Conservation (phyloP, 768 basidiomycete species). For the Leccinum uliginosum region DNA sequence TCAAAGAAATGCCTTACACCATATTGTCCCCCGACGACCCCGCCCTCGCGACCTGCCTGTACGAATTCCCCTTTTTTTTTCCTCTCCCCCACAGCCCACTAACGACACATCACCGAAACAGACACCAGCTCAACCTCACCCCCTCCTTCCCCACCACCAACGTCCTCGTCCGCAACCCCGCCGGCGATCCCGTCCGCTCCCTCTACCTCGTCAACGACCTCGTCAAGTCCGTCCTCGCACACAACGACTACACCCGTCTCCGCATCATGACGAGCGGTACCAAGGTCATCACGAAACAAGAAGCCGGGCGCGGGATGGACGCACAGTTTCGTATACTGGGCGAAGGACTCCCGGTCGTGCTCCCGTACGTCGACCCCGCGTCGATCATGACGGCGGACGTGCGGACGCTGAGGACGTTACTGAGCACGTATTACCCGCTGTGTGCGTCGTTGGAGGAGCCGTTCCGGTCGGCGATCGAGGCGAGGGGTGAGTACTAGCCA, state of each 20-base stretch:
- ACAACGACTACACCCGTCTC: slow-evolving; percentile 81
- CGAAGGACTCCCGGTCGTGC: slow-evolving; percentile 78
- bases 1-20: slow-evolving; percentile 91
- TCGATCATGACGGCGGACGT: slow-evolving; percentile 59
- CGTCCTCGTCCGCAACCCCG: slow-evolving; percentile 84
- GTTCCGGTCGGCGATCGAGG: slow-evolving; percentile 52
- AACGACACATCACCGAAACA: slow-evolving; percentile 27
- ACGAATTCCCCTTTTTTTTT: slow-evolving; percentile 32
- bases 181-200: slow-evolving; percentile 65
- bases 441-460: slow-evolving; percentile 57
- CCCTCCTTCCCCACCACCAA: slow-evolving; percentile 69
- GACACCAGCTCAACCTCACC: slow-evolving; percentile 67
- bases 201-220: slow-evolving; percentile 86
- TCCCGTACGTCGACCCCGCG: slow-evolving; percentile 72
- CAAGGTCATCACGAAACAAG: slow-evolving; percentile 89
- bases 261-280: slow-evolving; percentile 92
- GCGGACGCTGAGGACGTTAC: slow-evolving; percentile 54
- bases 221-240: slow-evolving; percentile 71
- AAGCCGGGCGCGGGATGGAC: slow-evolving; percentile 56
- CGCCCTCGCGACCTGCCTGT: slow-evolving; percentile 71
- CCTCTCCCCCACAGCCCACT: neutral
- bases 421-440: slow-evolving; percentile 79
- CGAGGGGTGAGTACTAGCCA: slow-evolving; percentile 38
- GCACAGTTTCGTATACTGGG: slow-evolving; percentile 71
- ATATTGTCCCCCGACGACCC: slow-evolving; percentile 71